Conservation (phyloP, 2,329 filamentous ascomycete genomes). For the Fusarium sp. region DNA sequence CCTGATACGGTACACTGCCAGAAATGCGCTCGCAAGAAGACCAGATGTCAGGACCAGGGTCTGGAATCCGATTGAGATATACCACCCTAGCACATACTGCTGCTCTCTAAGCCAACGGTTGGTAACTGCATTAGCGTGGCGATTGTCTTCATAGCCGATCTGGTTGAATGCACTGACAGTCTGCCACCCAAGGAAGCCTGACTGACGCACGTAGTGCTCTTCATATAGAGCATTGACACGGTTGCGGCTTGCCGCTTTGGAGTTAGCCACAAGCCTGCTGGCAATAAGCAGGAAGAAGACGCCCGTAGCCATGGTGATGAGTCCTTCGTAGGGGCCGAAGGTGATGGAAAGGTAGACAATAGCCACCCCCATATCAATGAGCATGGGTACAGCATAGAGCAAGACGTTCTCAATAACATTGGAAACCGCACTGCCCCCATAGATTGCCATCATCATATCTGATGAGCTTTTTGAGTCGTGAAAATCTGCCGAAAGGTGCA, state of each 20-base stretch:
- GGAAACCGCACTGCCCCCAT: conserved; percentile 65
- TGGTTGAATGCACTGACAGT: conserved; percentile 72
- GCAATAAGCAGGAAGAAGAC: conserved; percentile 68
- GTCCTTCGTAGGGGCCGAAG: conserved; percentile 71
- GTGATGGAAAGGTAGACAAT: conserved; percentile 70
- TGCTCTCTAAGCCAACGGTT: conserved; percentile 55
- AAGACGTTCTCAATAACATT: conserved; percentile 69
- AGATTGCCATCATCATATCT: conserved; percentile 69
- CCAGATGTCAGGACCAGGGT: conserved; percentile 76
- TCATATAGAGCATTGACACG: conserved; percentile 66
- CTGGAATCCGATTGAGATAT: conserved; percentile 67
- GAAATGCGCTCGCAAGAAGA: conserved; percentile 72
- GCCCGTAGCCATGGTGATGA: conserved; percentile 71
- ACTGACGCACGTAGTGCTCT: conserved; percentile 67
- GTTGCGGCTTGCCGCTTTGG: conserved; percentile 62
- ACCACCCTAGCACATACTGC: conserved; percentile 58
- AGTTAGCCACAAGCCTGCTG: conserved; percentile 63
- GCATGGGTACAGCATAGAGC: conserved; percentile 69
- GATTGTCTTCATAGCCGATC: conserved; percentile 66
- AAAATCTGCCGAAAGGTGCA: conserved; percentile 71
- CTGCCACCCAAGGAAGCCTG: conserved; percentile 69
- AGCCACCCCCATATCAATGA: conserved; percentile 70
- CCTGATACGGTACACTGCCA: conserved; percentile 75
- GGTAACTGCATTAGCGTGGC: conserved; percentile 64
- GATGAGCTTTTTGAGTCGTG: conserved; percentile 71